A percentile compares a stretch with the other conserved stretches of the same genome.
These are phyloP conservation scores for Seminavis robusta DNA, from an alignment of 108 stramenopile species.

Conservation along the genomic window DNA sequence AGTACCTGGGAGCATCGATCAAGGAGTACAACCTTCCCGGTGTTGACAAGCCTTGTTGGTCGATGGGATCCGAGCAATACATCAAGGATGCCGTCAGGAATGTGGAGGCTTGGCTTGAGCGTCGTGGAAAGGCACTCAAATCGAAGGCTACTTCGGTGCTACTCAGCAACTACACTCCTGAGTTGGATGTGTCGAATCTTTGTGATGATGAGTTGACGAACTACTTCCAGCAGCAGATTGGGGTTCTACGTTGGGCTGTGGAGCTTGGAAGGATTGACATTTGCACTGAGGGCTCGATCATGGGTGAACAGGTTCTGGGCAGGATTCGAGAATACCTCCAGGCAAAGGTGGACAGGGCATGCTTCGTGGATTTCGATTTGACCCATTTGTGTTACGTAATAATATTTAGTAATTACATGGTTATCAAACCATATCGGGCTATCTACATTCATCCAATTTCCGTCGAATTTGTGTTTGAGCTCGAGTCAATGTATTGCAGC, in stretches of 20 bases:
- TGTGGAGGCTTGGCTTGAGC: conserved; percentile 19
- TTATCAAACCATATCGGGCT: too few species aligned
- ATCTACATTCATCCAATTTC: too few species aligned
- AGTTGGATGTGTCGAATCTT: conserved; percentile 16
- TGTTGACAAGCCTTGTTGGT: conserved; percentile 18
- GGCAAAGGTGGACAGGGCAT: too few species aligned
- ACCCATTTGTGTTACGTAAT: too few species aligned
- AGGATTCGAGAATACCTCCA: too few species aligned
- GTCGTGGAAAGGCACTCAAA: conserved; percentile 9
- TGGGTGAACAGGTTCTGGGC: too few species aligned
- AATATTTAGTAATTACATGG: too few species aligned
- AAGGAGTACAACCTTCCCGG: not conserved
- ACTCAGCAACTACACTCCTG: conserved; percentile 10
- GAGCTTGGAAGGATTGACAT: conserved; percentile 51
- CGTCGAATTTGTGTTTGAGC: too few species aligned
- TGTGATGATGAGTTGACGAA: conserved; percentile 7
- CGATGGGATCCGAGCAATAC: conserved; percentile 19
- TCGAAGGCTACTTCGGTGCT: conserved; percentile 20
- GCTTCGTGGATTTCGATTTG: too few species aligned
- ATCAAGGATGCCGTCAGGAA: conserved; percentile 24
- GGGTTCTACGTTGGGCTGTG: conserved; percentile 45
- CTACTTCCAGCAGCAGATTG: conserved; percentile 33
- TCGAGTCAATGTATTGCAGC: too few species aligned
- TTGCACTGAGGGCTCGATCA: conserved; percentile 28
- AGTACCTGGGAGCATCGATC: conserved; percentile 31